phyloP scores from a whole-genome alignment of 2,329 filamentous ascomycete genomes.

The Colletotrichum noveboracense region DNA sequence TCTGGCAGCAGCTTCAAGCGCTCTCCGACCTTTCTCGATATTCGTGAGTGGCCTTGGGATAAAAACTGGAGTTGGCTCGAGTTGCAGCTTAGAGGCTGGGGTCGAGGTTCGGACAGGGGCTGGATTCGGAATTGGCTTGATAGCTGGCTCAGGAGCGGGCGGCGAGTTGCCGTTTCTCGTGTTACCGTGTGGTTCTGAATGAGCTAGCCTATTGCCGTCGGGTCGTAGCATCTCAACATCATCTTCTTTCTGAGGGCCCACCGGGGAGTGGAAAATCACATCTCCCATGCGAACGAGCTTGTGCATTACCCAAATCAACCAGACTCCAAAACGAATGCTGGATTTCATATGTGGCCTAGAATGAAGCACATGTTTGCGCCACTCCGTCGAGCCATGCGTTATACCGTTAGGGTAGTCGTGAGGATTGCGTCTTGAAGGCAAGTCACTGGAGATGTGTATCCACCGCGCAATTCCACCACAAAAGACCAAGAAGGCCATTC shows the following conservation, averaged over 20 bases:
- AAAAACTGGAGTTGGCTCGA: background rate
- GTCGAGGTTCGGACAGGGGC: background rate
- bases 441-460: background rate
- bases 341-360: background rate
- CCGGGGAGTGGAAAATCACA: background rate
- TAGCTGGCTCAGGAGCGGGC: background rate
- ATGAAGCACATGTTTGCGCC: background rate
- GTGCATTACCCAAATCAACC: background rate
- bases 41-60: background rate
- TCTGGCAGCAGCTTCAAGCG: background rate
- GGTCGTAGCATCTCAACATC: background rate
- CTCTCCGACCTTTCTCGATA: background rate
- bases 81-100: background rate
- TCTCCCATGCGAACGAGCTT: background rate
- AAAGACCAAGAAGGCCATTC: background rate
- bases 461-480: background rate
- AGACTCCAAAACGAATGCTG: background rate
- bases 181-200: background rate
- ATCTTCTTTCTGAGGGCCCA: background rate
- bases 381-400: background rate
- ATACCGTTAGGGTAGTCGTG: background rate
- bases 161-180: background rate
- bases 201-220: background rate
- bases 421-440: background rate
- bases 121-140: background rate